phyloP scores from a whole-genome alignment of 345 rosid genomes.

The Brassica rapa region DNA sequence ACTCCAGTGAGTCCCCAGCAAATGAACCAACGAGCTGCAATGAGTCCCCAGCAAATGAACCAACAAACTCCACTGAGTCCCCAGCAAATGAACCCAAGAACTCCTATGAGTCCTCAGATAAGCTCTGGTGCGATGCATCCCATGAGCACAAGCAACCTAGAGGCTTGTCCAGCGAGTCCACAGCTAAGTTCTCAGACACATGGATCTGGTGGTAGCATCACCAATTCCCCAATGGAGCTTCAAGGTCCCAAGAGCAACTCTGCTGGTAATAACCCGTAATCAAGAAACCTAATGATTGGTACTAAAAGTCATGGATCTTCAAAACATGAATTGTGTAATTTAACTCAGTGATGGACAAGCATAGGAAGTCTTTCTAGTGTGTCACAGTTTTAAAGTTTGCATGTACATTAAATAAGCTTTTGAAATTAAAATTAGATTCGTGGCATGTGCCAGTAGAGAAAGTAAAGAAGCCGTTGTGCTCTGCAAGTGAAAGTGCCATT shows the following conservation, averaged over 20 bases:
- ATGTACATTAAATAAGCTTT: conserved; percentile 3
- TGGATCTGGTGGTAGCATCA: conserved; percentile 87
- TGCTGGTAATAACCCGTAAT: conserved; percentile 42
- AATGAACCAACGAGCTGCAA: conserved; percentile 67
- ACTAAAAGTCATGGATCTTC: background rate
- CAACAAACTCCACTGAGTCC: conserved; percentile 78
- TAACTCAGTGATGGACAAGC: conserved; percentile 5
- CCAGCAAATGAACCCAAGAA: conserved; percentile 69
- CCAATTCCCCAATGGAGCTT: conserved; percentile 90
- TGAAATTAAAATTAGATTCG: conserved; percentile 11
- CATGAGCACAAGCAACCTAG: conserved; percentile 74
- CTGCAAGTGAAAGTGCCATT: conserved; percentile 14
- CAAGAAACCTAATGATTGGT: conserved; percentile 10
- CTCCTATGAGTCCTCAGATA: conserved; percentile 79
- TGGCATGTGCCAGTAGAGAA: conserved; percentile 5
- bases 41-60: conserved; percentile 72
- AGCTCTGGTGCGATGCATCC: conserved; percentile 83
- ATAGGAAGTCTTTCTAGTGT: conserved; percentile 2
- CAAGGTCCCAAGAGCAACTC: conserved; percentile 88
- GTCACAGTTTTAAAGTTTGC: background rate
- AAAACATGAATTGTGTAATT: conserved; percentile 20
- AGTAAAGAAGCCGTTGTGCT: conserved; percentile 2
- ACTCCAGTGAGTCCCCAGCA: conserved; percentile 75
- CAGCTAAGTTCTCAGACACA: conserved; percentile 92
- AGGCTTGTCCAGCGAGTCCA: conserved; percentile 89